Conservation (phyloP, 2,329 filamentous ascomycete genomes). For the Penicillium sp. region DNA sequence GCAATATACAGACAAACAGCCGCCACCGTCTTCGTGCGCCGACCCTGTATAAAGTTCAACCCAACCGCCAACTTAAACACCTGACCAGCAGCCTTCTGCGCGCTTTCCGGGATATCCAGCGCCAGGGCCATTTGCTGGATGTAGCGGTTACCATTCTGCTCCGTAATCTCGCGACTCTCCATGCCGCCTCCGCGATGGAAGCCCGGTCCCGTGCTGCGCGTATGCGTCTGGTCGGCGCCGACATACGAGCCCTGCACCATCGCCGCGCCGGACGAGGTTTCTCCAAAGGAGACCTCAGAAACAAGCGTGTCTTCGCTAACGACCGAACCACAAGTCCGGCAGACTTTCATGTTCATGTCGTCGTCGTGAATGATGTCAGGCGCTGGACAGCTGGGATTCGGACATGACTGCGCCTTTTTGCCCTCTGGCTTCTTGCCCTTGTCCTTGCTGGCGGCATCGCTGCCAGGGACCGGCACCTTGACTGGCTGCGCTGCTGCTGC, state of each 20-base stretch:
- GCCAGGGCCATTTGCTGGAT: constrained; percentile 40
- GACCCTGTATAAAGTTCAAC: constrained; percentile 78
- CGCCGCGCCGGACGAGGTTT: constrained; percentile 78
- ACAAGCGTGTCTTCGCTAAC: constrained; percentile 86
- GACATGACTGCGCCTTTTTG: constrained; percentile 34
- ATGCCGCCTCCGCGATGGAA: constrained; percentile 46
- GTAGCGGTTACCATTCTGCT: constrained; percentile 42
- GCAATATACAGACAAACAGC: constrained; percentile 90
- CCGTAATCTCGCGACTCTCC: constrained; percentile 48
- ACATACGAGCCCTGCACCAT: constrained; percentile 89
- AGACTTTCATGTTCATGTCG: constrained; percentile 54
- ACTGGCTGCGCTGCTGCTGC: neutral
- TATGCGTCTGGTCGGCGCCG: constrained; percentile 77
- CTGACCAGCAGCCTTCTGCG: constrained; percentile 63
- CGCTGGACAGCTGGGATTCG: constrained; percentile 43
- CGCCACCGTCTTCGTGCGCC: constrained; percentile 77
- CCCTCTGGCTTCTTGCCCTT: constrained; percentile 21
- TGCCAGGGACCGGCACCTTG: neutral
- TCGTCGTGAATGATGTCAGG: constrained; percentile 46
- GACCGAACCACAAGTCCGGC: constrained; percentile 78
- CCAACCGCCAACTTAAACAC: constrained; percentile 73
- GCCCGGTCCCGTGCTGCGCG: constrained; percentile 54
- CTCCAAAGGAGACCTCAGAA: constrained; percentile 85
- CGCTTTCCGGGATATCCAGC: constrained; percentile 51
- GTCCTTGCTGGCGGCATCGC: neutral